Evolutionary conservation across 305 asterid genomes (phyloP).

Genomic region (Salvia sclarea): DNA sequence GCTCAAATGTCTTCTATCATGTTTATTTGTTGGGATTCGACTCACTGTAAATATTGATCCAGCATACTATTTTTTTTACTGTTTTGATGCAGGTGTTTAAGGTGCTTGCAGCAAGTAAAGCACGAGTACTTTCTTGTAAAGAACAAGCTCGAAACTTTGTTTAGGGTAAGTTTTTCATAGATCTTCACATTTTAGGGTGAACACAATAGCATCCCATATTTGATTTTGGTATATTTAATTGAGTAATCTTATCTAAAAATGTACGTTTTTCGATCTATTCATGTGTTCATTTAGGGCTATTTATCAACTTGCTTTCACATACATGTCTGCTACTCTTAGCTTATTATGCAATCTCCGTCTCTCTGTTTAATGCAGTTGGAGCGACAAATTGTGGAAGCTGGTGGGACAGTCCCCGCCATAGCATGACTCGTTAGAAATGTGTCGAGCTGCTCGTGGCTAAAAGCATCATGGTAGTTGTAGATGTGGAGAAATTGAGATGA

Average conservation of each 20-base stretch:
- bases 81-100: slow-evolving; percentile 59
- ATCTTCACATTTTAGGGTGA: background rate
- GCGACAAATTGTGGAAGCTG: slow-evolving; percentile 82
- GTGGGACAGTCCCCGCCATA: slow-evolving; percentile 62
- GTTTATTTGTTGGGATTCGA: slow-evolving; percentile 12
- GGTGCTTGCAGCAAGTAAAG: slow-evolving; percentile 62
- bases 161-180: slow-evolving; percentile 49
- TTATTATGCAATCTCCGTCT: background rate
- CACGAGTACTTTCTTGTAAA: slow-evolving; percentile 66
- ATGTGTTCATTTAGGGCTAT: background rate
- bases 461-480: slow-evolving; percentile 23
- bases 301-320: background rate
- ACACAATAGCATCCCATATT: slow-evolving; percentile 11
- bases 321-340: background rate
- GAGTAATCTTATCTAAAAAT: background rate
- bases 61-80: too few relatives aligned
- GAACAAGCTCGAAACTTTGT: slow-evolving; percentile 68
- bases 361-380: slow-evolving; percentile 55
- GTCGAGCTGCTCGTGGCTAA: slow-evolving; percentile 7
- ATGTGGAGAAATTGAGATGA: slow-evolving; percentile 7
- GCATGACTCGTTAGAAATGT: slow-evolving; percentile 28
- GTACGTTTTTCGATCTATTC: background rate
- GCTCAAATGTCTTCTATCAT: background rate
- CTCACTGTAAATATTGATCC: too few relatives aligned
- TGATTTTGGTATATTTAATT: background rate